phyloP scores from a whole-genome alignment of 1,284 basidiomycete genomes.

The Ganoderma leucocontextum region DNA sequence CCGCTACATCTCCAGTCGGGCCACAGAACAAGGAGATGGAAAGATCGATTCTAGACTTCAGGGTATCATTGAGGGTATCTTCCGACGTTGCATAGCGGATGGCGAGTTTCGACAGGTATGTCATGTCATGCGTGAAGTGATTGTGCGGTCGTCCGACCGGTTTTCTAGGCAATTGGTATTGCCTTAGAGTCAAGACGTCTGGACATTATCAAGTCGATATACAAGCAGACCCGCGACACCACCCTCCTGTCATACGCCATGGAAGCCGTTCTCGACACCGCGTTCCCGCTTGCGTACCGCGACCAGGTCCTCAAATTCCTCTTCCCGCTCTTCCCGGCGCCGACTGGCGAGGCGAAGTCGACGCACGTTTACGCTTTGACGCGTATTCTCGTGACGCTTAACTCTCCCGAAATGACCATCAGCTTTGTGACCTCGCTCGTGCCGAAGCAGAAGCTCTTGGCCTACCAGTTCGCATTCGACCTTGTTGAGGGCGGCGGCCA shows the following conservation, averaged over 20 bases:
- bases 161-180: constrained; percentile 87
- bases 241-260: constrained; percentile 89
- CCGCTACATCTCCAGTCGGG: constrained; percentile 78
- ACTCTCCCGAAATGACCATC: constrained; percentile 78
- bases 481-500: constrained; percentile 92
- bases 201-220: constrained; percentile 84
- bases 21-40: constrained; percentile 56
- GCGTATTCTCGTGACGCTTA: constrained; percentile 88
- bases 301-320: constrained; percentile 86
- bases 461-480: constrained; percentile 95
- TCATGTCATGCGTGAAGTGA: constrained; percentile 21
- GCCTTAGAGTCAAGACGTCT: constrained; percentile 90
- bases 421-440: constrained; percentile 77
- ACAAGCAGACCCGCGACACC: constrained; percentile 76
- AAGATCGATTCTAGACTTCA: constrained; percentile 83
- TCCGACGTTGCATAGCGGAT: constrained; percentile 83
- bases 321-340: constrained; percentile 82
- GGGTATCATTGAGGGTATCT: constrained; percentile 88
- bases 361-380: constrained; percentile 81
- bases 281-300: constrained; percentile 83
- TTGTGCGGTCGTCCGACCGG: constrained; percentile 14
- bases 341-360: constrained; percentile 73
- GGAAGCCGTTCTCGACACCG: constrained; percentile 87
- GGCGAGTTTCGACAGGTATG: constrained; percentile 89
- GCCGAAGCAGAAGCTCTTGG: constrained; percentile 76